Percentiles rank a stretch among this genome's conserved stretches.
phyloP scores from a whole-genome alignment of 306 rosid genomes.

The Cucurbita ficifolia region DNA sequence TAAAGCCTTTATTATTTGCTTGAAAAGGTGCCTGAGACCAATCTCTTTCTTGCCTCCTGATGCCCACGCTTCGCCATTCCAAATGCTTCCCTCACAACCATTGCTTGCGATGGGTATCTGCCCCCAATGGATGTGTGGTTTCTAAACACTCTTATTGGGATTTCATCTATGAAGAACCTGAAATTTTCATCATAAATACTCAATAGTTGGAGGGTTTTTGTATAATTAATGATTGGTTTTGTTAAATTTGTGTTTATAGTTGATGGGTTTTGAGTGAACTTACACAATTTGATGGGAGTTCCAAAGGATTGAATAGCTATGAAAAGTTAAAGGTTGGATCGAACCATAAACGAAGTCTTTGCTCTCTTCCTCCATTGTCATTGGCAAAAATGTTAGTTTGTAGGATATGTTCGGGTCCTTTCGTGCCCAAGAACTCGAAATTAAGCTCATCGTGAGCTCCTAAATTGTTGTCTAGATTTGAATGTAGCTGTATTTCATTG shows the following conservation, averaged over 20 bases:
- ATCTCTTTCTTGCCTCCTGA: conserved; percentile 1
- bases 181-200: too few relatives aligned
- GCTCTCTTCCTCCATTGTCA: conserved; percentile 15
- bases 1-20: conserved; percentile 3
- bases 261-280: not conserved
- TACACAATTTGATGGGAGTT: conserved; percentile 15
- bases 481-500: not conserved
- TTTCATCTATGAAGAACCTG: conserved; percentile 11
- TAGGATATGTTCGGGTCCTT: not conserved
- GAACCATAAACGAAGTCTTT: conserved; percentile 13
- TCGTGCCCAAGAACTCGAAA: conserved; percentile 12
- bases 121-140: not conserved
- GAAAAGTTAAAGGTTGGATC: conserved; percentile 12
- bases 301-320: conserved; percentile 15
- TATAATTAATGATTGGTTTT: too few relatives aligned
- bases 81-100: conserved; percentile 13
- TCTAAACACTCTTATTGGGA: conserved; percentile 12
- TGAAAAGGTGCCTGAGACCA: conserved; percentile 17
- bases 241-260: too few relatives aligned
- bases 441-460: conserved; percentile 13
- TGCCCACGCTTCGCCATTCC: conserved; percentile 21
- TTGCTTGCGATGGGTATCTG: conserved; percentile 8
- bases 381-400: conserved; percentile 10
- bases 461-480: not conserved
- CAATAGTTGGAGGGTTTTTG: too few relatives aligned